These are phyloP conservation scores for Pisolithus orientalis DNA, from an alignment of 768 basidiomycete genomes.

Conservation along the genomic window DNA sequence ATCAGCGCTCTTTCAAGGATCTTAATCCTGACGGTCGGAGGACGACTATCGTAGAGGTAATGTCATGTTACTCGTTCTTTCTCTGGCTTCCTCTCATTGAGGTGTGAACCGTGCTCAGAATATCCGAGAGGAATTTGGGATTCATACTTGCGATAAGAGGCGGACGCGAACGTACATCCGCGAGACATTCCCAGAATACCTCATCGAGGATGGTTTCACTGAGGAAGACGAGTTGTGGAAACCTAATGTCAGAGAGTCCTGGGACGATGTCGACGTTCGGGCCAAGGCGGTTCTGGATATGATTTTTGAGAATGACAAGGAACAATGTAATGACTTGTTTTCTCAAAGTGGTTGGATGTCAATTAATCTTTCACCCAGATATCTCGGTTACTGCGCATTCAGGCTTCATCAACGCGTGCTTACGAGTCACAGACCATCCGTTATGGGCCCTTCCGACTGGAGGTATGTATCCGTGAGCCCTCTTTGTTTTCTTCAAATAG, in stretches of 20 bases:
- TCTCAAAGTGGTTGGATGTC: background rate
- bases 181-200: conserved; percentile 41
- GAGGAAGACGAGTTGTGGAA: conserved; percentile 64
- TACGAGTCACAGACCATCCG: conserved; percentile 41
- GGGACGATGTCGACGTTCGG: conserved; percentile 38
- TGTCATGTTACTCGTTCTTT: background rate
- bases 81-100: background rate
- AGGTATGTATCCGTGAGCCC: conserved; percentile 35
- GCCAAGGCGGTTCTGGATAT: conserved; percentile 47
- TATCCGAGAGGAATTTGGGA: conserved; percentile 58
- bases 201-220: conserved; percentile 49
- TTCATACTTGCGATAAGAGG: conserved; percentile 69
- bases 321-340: conserved; percentile 39
- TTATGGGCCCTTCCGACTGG: conserved; percentile 51
- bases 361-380: conserved; percentile 30
- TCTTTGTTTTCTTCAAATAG: background rate
- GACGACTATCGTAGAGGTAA: conserved; percentile 52
- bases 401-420: conserved; percentile 52
- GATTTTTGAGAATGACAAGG: conserved; percentile 42
- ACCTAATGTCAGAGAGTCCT: conserved; percentile 47
- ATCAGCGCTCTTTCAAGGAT: conserved; percentile 44
- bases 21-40: conserved; percentile 24
- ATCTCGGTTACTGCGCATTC: conserved; percentile 65
- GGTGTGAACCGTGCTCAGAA: conserved; percentile 34
- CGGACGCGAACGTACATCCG: conserved; percentile 43